These are phyloP conservation scores for Vitellaria paradoxa DNA, from an alignment of 179 eudicot species.

Conservation along the genomic window DNA sequence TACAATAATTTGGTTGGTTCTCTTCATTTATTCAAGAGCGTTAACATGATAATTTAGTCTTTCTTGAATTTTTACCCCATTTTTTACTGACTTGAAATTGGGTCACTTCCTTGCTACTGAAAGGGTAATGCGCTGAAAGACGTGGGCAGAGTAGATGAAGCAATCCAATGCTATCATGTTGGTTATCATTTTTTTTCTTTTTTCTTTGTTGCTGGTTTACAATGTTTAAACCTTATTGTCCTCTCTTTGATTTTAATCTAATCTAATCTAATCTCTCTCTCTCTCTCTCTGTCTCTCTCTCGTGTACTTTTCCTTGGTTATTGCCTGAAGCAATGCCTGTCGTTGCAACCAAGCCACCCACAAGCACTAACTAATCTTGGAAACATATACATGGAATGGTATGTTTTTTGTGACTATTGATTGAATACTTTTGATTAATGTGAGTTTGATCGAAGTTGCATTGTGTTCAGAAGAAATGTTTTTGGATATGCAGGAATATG, in stretches of 20 bases:
- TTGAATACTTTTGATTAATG: neutral
- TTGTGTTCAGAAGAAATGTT: neutral
- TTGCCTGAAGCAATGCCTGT: conserved; percentile 74
- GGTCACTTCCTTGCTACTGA: conserved; percentile 6
- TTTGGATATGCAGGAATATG: conserved; percentile 70
- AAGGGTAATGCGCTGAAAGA: conserved; percentile 94
- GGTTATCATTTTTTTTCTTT: conserved; percentile 17
- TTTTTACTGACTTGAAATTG: neutral
- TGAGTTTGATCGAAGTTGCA: neutral
- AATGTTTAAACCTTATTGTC: neutral
- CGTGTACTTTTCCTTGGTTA: neutral
- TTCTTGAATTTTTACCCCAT: neutral
- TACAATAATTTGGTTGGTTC: conserved; percentile 78
- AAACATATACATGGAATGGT: conserved; percentile 95
- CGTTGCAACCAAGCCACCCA: conserved; percentile 84
- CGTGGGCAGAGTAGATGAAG: conserved; percentile 81
- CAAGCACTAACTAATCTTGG: conserved; percentile 95
- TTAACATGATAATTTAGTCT: neutral
- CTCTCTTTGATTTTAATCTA: neutral
- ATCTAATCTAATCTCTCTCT: neutral
- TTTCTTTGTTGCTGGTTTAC: neutral
- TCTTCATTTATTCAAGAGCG: neutral
- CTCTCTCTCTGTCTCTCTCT: too few species aligned
- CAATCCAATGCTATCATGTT: conserved; percentile 80
- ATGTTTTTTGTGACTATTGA: neutral